phyloP scores from a whole-genome alignment of 306 rosid genomes.

The Quercus rubra region DNA sequence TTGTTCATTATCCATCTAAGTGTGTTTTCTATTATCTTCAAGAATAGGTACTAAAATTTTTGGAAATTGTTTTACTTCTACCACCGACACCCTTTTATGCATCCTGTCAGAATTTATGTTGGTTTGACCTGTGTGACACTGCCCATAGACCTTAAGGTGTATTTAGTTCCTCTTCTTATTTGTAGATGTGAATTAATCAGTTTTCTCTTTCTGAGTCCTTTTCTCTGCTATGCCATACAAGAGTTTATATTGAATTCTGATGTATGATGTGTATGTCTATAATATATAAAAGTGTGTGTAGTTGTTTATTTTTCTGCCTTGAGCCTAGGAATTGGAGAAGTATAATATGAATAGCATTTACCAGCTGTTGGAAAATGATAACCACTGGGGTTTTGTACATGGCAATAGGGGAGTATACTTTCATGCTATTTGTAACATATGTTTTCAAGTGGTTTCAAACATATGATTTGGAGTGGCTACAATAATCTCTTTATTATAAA shows the following conservation, averaged over 20 bases:
- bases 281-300: not conserved
- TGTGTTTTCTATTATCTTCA: not conserved
- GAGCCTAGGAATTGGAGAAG: not conserved
- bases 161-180: not conserved
- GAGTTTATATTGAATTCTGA: not conserved
- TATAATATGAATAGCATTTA: not conserved
- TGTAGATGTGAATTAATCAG: not conserved
- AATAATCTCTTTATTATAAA: too few relatives aligned
- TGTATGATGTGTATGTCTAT: not conserved
- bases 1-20: not conserved
- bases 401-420: not conserved
- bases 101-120: not conserved
- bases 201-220: not conserved
- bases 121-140: not conserved
- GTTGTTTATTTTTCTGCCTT: not conserved
- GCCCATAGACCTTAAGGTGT: not conserved
- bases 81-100: not conserved
- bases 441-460: not conserved
- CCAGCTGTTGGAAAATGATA: not conserved
- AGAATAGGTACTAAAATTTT: not conserved
- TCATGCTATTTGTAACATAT: not conserved
- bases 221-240: not conserved
- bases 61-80: too few relatives aligned
- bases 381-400: not conserved
- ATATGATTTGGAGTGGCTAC: not conserved